Conservation (phyloP, 305 asterid genomes). For the Fraxinus velutina region DNA sequence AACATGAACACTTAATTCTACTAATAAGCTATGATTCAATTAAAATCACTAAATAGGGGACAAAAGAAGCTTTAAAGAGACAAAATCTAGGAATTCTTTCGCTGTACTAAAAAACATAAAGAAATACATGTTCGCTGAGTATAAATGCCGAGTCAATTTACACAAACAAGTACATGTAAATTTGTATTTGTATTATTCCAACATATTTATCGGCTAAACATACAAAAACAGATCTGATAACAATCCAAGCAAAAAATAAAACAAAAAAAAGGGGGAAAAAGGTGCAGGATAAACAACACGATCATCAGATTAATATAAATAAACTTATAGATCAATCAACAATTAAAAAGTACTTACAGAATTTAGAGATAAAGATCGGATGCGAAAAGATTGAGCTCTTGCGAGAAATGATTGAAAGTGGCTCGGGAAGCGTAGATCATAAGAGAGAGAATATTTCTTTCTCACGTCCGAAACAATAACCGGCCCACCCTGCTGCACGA, state of each 20-base stretch:
- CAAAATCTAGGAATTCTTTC: neutral
- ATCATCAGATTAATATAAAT: neutral
- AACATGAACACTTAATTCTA: neutral
- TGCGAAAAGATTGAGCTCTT: neutral
- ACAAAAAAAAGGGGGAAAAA: neutral
- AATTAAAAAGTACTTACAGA: neutral
- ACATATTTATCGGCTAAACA: neutral
- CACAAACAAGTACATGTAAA: neutral
- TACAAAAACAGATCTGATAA: neutral
- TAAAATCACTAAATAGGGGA: neutral
- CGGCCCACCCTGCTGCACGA: neutral
- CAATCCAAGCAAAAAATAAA: neutral
- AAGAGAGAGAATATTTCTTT: neutral
- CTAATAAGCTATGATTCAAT: neutral
- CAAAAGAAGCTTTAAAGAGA: neutral
- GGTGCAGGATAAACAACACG: neutral
- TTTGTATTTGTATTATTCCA: neutral
- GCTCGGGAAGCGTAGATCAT: neutral
- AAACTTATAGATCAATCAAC: neutral
- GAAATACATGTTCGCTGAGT: neutral
- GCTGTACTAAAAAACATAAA: neutral
- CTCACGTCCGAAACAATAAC: neutral
- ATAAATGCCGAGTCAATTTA: neutral
- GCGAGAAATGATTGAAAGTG: neutral
- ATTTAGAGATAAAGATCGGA: neutral